Evolutionary conservation across 306 rosid genomes (phyloP).

Genomic region (Pyrus pyrifolia): DNA sequence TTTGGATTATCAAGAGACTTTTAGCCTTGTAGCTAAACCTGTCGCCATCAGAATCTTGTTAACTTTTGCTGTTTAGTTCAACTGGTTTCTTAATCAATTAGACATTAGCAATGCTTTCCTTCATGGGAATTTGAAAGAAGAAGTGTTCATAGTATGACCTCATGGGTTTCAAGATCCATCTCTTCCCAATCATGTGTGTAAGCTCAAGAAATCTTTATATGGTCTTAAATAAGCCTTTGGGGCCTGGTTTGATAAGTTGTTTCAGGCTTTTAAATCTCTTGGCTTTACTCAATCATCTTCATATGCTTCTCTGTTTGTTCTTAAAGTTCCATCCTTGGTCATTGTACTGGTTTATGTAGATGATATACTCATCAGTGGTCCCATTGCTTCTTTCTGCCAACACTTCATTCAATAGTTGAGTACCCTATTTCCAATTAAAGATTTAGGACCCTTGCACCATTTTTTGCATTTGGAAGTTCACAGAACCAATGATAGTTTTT

Average conservation of each 20-base stretch:
- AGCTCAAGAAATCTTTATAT: no score
- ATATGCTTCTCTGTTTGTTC: not conserved
- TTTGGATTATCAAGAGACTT: no score
- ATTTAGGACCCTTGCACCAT: no score
- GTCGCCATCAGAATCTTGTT: no score
- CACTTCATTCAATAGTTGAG: no score
- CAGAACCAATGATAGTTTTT: no score
- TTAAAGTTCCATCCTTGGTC: accelerated
- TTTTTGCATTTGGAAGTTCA: no score
- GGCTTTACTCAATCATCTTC: not conserved
- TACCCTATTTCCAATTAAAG: no score
- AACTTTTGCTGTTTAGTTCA: no score
- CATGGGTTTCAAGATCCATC: no score
- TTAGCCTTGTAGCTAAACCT: not conserved
- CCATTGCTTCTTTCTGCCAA: no score
- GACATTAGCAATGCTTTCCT: not conserved
- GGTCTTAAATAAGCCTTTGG: not conserved
- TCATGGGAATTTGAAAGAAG: not conserved
- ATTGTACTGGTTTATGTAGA: not conserved
- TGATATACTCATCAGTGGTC: not conserved
- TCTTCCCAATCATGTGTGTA: not conserved
- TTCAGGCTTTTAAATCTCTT: not conserved
- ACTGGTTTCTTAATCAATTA: no score
- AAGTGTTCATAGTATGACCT: not conserved
- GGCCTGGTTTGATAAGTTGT: not conserved